Base-by-base conservation (phyloP, 805 yeast species). In the Kodamaea hsintzibuensis region DNA sequence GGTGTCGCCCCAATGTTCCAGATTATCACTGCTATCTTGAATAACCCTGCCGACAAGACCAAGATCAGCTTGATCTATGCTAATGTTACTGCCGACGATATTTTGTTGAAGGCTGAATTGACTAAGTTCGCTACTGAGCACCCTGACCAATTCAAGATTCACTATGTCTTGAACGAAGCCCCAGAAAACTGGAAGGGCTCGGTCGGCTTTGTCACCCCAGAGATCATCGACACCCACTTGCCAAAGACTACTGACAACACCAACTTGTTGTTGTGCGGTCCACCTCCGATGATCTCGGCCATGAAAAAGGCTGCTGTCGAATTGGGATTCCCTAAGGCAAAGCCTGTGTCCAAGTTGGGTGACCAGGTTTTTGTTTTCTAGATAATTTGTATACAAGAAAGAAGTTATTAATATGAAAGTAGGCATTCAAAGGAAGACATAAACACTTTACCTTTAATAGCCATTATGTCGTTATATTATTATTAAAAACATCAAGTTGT, bases 1-100 rank as follows among this genome's bases (percentile, higher is more conserved):
- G 98, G 98, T 69, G 88, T 91, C 64, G 88, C 97, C 7, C 97
- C 97, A 68, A 91, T 91, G 97, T 90, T 84, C 72, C 97, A 91
- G 77, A 86, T 91, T 61, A 84, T 92, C 61, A 88, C 89, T 62
- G 89, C 96, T 12, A 86, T 92, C 60, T 84, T 85, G 62, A 74
- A 77, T 54, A 84, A 92, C 68, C 93, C 96, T 19, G 74, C 79
- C 14, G 98, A 93, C 72, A 80, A 78, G 48, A 92, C 98, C 55
- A 81, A 84, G 64, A 83, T 91, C 58, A 76, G 81, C 51, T 78
- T 92, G 62, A 68, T 92, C 42, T 93, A 88, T 67, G 98, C 96
- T 63, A 90, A 89, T 64, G 91, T 86, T 50, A 77, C 84, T 35
- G 89, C 82, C 61, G 85, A 82, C 52, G 98, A 92, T 72, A 90